Evolutionary conservation across 2,329 filamentous ascomycete genomes (phyloP).

Genomic region (Incumbomyces delicatus): DNA sequence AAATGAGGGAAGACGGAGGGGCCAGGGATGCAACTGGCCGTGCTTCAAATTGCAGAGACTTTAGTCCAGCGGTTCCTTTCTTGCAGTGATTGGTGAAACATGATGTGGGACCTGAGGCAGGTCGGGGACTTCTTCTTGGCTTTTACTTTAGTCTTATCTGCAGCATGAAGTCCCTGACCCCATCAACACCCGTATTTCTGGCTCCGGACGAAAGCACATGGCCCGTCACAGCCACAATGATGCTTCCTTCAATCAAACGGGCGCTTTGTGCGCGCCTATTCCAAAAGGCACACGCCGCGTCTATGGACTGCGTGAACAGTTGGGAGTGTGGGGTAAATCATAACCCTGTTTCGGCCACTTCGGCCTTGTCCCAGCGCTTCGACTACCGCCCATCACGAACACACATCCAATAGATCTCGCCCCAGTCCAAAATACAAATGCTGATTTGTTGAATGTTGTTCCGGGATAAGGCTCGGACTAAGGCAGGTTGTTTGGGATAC

Average conservation of each 20-base stretch:
- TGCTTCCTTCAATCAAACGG: not conserved
- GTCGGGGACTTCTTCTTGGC: not conserved
- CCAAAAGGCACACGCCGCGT: conserved; percentile 3
- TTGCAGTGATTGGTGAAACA: not conserved
- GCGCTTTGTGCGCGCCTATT: not conserved
- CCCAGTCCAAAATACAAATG: not conserved
- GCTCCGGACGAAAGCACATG: no score
- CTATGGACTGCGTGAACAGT: not conserved
- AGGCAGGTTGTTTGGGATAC: not conserved
- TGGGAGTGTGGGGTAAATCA: not conserved
- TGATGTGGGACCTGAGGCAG: not conserved
- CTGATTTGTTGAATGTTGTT: not conserved
- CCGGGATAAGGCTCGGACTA: not conserved
- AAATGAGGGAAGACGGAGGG: not conserved
- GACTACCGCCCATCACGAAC: not conserved
- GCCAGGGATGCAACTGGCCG: conserved; percentile 6
- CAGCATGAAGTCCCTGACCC: not conserved
- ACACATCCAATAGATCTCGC: conserved; percentile 2
- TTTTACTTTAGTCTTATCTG: not conserved
- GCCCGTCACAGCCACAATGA: not conserved
- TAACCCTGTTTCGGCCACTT: no score
- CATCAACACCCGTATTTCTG: not conserved
- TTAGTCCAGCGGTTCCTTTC: conserved; percentile 4
- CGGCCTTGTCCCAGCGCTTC: conserved; percentile 2
- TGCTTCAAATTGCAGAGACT: conserved; percentile 1